Conservation (phyloP, 192 early-diverging fungal genomes). For the Backusella australiensis region DNA sequence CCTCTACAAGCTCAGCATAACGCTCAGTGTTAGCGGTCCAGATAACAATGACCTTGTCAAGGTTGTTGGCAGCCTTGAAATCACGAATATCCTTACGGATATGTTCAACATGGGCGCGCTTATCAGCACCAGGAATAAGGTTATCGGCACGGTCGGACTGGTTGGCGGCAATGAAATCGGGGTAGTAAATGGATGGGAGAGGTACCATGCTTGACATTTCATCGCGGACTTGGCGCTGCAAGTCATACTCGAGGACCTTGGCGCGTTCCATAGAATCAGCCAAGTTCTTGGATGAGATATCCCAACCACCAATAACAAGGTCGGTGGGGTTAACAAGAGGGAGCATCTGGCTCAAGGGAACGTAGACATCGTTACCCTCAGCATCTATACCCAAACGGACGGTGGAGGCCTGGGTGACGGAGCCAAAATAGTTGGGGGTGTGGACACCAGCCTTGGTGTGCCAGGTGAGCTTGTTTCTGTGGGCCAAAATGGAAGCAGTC, state of each 20-base stretch:
- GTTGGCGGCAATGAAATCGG: slow-evolving; percentile 99
- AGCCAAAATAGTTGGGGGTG: slow-evolving; percentile 95
- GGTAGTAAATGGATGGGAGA: slow-evolving; percentile 96
- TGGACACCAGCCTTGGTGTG: slow-evolving; percentile 92
- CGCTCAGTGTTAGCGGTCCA: slow-evolving; percentile 99
- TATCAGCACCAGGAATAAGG: slow-evolving; percentile 75
- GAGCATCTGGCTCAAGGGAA: slow-evolving; percentile 91
- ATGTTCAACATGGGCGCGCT: slow-evolving; percentile 90
- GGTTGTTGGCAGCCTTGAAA: slow-evolving; percentile 84
- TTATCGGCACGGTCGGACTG: slow-evolving; percentile 97
- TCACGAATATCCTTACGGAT: slow-evolving; percentile 95
- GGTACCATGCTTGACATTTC: slow-evolving; percentile 83
- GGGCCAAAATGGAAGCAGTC: slow-evolving; percentile 95
- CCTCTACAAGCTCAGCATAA: slow-evolving; percentile 77
- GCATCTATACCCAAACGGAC: slow-evolving; percentile 89
- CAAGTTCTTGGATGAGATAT: slow-evolving; percentile 86
- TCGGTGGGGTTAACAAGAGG: slow-evolving; percentile 98
- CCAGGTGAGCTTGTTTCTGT: slow-evolving; percentile 87
- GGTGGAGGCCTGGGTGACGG: slow-evolving; percentile 94
- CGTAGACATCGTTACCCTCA: slow-evolving; percentile 83
- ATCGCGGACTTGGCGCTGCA: slow-evolving; percentile 88
- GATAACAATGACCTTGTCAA: slow-evolving; percentile 94
- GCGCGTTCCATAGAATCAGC: slow-evolving; percentile 93
- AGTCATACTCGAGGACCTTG: slow-evolving; percentile 93
- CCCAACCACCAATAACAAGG: slow-evolving; percentile 98